Evolutionary conservation across 2,329 filamentous ascomycete species (phyloP).

Genomic region (Ophiocordyceps unilateralis): DNA sequence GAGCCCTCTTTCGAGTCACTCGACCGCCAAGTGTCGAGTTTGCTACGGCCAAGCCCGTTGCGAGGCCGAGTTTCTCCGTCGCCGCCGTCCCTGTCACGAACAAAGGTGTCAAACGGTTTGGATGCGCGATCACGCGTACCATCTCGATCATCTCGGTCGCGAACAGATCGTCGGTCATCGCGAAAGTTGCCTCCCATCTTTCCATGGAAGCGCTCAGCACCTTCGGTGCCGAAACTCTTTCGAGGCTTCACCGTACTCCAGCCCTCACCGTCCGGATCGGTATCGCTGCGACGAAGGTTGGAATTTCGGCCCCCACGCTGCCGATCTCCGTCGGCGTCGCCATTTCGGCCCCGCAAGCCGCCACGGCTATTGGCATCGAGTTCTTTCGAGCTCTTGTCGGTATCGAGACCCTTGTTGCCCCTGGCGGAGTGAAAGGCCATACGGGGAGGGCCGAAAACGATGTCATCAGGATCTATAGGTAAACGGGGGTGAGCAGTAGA

Average conservation of each 20-base stretch:
- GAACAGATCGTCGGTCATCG: slow-evolving; percentile 25
- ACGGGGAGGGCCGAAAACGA: slow-evolving; percentile 71
- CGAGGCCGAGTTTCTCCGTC: slow-evolving; percentile 42
- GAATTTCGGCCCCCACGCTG: slow-evolving; percentile 28
- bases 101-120: slow-evolving; percentile 32
- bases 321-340: slow-evolving; percentile 33
- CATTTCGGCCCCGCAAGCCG: slow-evolving; percentile 32
- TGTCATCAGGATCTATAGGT: slow-evolving; percentile 51
- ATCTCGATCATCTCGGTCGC: slow-evolving; percentile 41
- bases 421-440: slow-evolving; percentile 68
- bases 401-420: slow-evolving; percentile 31
- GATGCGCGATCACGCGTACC: slow-evolving; percentile 27
- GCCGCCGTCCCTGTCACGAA: slow-evolving; percentile 26
- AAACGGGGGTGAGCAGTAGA: slow-evolving; percentile 3
- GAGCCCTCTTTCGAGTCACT: slow-evolving; percentile 23
- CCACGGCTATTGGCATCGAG: slow-evolving; percentile 39
- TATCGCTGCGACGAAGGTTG: slow-evolving; percentile 33
- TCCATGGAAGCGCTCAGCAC: slow-evolving; percentile 52
- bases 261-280: slow-evolving; percentile 47
- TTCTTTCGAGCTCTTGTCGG: slow-evolving; percentile 36
- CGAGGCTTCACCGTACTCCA: slow-evolving; percentile 61
- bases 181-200: slow-evolving; percentile 38
- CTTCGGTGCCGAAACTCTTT: slow-evolving; percentile 56
- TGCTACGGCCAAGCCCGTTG: slow-evolving; percentile 47
- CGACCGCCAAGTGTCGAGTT: slow-evolving; percentile 61